Base-by-base conservation (phyloP, 768 basidiomycete species). In the Glaciozyma martinii region DNA sequence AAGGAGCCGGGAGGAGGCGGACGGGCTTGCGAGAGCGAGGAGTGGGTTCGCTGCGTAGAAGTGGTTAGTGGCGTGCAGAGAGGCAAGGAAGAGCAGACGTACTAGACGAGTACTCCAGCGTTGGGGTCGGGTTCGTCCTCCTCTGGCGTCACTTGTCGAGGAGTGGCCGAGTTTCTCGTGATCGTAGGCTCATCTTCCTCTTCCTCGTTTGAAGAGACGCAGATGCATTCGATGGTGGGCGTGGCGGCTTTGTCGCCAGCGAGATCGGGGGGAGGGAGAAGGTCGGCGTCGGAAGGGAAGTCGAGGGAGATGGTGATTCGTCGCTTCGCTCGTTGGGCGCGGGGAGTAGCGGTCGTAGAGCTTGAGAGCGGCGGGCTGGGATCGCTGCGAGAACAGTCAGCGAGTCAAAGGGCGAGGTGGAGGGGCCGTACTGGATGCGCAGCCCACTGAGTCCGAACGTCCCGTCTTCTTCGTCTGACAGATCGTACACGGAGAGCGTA, bases 21-120 rank as follows among this genome's bases (percentile, higher is more conserved):
- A 30, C 3, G 19, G 65, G 25, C 37, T 60, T 65, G 33, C 43
- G 43, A 6, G 56, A 64, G 7, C 63, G 58, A 18, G 67, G 67
- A 18, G 67, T 65, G 5, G 67, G 67, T 0, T 68, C 55, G 59
- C 67, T 46, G 42, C 29, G 43, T 5, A 2, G 42, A 29, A 32
- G 43, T 21, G 16, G 19, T 40, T 15, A 6, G 27, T 9, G 32
- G 9, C 18, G 30, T 21, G 19, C 2, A 33, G 18, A 27, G 19
- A 21, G 19, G 18, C 18, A n/a, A n/a, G 46, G 1, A 13, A 46
- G 16, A 29, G 13, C 2, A 16, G 44, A 65, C 61, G 32, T 19
- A 68, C 67, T 68, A 68, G 49, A 65, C 42, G n/a, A 64, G 37
- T 0, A 68, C 64, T 15, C 67, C 67, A 13, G 64, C 63, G 27